Evolutionary conservation across 2,329 filamentous ascomycete species (phyloP).

Genomic region (Aspergillus brunneoviolaceus): DNA sequence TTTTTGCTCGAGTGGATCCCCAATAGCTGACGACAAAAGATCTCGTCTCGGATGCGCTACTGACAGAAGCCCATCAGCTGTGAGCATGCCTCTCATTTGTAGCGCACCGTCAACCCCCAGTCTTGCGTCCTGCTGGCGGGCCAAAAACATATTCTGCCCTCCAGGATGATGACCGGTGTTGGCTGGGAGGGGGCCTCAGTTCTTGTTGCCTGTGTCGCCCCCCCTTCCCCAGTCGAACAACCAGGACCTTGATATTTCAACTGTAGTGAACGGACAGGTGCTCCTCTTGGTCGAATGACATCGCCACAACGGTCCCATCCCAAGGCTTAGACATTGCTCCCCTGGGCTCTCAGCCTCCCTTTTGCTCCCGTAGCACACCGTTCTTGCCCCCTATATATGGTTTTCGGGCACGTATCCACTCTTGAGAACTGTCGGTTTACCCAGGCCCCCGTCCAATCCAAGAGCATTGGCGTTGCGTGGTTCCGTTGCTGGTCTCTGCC

Average conservation of each 20-base stretch:
- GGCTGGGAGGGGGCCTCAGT: background rate
- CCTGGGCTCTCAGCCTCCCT: background rate
- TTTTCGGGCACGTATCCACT: slow-evolving; percentile 6
- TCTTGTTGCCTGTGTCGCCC: background rate
- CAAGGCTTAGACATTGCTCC: slow-evolving; percentile 4
- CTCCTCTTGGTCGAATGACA: background rate
- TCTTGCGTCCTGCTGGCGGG: background rate
- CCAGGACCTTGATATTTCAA: background rate
- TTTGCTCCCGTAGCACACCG: slow-evolving; percentile 1
- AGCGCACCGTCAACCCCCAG: slow-evolving; percentile 1
- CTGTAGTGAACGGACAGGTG: background rate
- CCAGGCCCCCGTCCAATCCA: slow-evolving; percentile 3
- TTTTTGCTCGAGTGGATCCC: slow-evolving; percentile 6
- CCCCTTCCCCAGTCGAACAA: background rate
- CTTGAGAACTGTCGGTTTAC: slow-evolving; percentile 3
- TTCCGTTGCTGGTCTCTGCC: slow-evolving; percentile 2
- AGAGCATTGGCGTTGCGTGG: slow-evolving; percentile 1
- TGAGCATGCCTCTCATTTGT: background rate
- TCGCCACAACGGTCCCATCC: slow-evolving; percentile 1
- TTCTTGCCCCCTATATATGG: slow-evolving; percentile 6
- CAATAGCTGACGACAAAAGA: slow-evolving; percentile 4
- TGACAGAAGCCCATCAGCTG: background rate
- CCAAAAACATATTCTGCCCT: background rate
- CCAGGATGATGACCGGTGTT: background rate
- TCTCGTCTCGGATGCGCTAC: slow-evolving; percentile 1